These are phyloP conservation scores for Trichoderma gamsii DNA, from an alignment of 495 filamentous ascomycete genomes.

Conservation along the genomic window DNA sequence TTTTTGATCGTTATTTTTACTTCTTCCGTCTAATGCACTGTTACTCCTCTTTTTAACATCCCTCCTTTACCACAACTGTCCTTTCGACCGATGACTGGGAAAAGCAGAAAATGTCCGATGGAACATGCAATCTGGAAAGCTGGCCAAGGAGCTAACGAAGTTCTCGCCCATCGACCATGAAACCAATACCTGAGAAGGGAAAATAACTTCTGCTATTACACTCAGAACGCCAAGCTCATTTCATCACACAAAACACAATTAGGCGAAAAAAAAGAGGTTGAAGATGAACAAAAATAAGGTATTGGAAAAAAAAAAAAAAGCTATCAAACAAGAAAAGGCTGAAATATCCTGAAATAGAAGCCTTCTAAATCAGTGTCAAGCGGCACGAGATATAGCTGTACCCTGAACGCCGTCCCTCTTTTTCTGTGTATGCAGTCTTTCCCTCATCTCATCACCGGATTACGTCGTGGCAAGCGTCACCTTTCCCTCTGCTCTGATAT, in stretches of 20 bases:
- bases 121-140: background rate
- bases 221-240: too few species aligned
- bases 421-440: constrained; percentile 1
- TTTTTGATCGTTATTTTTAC: background rate
- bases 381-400: background rate
- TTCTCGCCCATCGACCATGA: too few species aligned
- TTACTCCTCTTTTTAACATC: background rate
- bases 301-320: background rate
- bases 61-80: background rate
- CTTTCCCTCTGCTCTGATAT: too few species aligned
- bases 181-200: too few species aligned
- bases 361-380: background rate
- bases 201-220: too few species aligned
- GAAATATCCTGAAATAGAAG: background rate
- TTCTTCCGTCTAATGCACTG: background rate
- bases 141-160: background rate
- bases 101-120: background rate
- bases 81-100: background rate
- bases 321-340: constrained; percentile 5
- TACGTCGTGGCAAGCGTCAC: constrained; percentile 2
- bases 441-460: background rate
- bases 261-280: too few species aligned
- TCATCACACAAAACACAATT: too few species aligned
- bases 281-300: background rate
- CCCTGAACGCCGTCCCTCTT: background rate